Evolutionary conservation across 352 stramenopile genomes (phyloP), one percentile per base, ranked within the genome.

Genomic region (Phytophthora boehmeriae): DNA sequence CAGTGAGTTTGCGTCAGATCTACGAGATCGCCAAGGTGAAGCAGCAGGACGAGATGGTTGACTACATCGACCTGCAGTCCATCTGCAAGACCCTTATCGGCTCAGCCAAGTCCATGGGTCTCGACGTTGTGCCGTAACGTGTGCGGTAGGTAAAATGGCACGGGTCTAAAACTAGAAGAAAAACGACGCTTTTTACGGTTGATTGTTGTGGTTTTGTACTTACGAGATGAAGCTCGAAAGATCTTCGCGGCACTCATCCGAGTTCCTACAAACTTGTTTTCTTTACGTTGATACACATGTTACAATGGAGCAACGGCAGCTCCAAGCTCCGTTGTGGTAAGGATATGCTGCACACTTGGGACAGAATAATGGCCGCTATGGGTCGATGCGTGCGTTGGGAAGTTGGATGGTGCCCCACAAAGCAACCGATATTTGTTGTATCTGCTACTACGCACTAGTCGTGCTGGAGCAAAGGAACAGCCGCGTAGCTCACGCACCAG

Each of bases 11-110:
- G 20, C 97, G 98, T 72, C 89, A 97, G 55, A 94, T 99, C 47
- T 99, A 99, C 78, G 94, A 99, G 77, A 99, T 99, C 76, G 97
- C 97, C 32, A 96, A 97, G 75, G 83, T 99, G 48, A 99, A 99
- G 82, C 89, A 98, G 67, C 78, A 90, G 64, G 96, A 99, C 76
- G 80, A 97, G 17, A 86, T 97, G 71, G 80, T 97, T 47, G 88
- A 92, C 73, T 95, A 97, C 77, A 93, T 98, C 50, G 87, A 96
- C 10, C 77, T 98, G 35, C 60, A 90, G 73, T 90, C 83, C 30
- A 89, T 98, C 63, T 98, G 89, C 69, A 93, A 94, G 76, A 97
- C 81, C 61, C 87, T 98, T 30, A 90, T 98, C 54, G 95, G 95
- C 50, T 97, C 93, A 49, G 89, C 89, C 52, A 92, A 85, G 60